Conservation (phyloP, 768 basidiomycete genomes). For the Suillus subluteus region DNA sequence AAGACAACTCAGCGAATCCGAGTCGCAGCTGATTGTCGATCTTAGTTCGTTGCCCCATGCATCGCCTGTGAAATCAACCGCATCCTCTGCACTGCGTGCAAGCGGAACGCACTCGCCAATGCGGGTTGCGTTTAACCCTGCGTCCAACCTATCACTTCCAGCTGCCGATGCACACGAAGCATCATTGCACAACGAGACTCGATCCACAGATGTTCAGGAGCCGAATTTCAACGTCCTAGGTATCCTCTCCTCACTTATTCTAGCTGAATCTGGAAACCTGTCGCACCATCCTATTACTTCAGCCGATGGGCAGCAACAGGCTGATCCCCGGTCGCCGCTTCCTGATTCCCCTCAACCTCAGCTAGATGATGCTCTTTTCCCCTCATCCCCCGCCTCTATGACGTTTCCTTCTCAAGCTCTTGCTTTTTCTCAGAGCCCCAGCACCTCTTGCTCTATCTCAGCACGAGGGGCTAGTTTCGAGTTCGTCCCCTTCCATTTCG, state of each 20-base stretch:
- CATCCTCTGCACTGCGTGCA: background rate
- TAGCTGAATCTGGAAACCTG: background rate
- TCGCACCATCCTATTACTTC: background rate
- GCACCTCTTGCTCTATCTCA: constrained; percentile 12
- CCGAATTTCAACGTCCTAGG: background rate
- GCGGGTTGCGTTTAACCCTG: background rate
- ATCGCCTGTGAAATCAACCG: constrained; percentile 7
- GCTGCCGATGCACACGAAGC: background rate
- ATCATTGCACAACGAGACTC: background rate
- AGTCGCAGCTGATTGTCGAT: background rate
- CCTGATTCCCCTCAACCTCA: constrained; percentile 25
- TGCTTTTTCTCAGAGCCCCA: too few species aligned
- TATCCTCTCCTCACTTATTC: too few species aligned
- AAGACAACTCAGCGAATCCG: constrained; percentile 24
- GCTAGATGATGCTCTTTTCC: constrained; percentile 18
- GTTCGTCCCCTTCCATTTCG: constrained; percentile 20
- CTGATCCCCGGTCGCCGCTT: constrained; percentile 9
- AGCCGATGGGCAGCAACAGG: background rate
- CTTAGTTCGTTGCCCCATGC: background rate
- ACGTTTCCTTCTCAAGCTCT: background rate
- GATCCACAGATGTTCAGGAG: background rate
- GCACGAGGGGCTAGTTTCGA: constrained; percentile 4
- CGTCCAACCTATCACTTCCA: background rate
- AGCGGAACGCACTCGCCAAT: constrained; percentile 1
- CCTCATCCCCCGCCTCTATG: background rate